phyloP scores from a whole-genome alignment of 331 rosid genomes.

The Erythrophleum ivorense region DNA sequence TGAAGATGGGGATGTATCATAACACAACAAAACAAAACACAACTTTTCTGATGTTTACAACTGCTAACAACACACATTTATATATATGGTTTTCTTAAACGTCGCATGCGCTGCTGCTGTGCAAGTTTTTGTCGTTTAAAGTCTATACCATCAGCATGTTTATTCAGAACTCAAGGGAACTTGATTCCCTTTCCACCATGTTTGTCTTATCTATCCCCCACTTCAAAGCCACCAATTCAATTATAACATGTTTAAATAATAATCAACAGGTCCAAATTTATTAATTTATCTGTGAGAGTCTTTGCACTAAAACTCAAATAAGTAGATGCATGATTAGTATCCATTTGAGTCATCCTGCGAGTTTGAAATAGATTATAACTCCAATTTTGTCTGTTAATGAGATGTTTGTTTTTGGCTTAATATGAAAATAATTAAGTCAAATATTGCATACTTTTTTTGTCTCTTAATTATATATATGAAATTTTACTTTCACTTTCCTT shows the following conservation, averaged over 20 bases:
- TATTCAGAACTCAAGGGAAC: not conserved
- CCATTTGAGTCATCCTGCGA: not conserved
- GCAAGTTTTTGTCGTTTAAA: not conserved
- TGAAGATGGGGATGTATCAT: not conserved
- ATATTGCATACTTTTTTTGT: too few relatives aligned
- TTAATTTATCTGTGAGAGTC: too few relatives aligned
- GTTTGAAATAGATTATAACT: not conserved
- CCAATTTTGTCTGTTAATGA: not conserved
- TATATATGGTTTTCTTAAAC: not conserved
- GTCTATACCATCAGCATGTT: not conserved
- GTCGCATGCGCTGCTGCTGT: not conserved
- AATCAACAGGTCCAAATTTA: too few relatives aligned
- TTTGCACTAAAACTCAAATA: too few relatives aligned
- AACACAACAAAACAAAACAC: not conserved
- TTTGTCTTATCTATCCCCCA: not conserved
- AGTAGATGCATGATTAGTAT: too few relatives aligned
- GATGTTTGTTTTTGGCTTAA: not conserved
- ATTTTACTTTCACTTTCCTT: too few relatives aligned
- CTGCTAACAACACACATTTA: not conserved
- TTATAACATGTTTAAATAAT: too few relatives aligned
- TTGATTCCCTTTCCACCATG: not conserved
- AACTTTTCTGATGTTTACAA: not conserved
- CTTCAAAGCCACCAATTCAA: not conserved
- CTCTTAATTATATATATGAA: too few relatives aligned
- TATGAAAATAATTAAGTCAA: too few relatives aligned